These are phyloP conservation scores for Aureobasidium sp. DNA, from an alignment of 2,329 filamentous ascomycete species.

Conservation along the genomic window DNA sequence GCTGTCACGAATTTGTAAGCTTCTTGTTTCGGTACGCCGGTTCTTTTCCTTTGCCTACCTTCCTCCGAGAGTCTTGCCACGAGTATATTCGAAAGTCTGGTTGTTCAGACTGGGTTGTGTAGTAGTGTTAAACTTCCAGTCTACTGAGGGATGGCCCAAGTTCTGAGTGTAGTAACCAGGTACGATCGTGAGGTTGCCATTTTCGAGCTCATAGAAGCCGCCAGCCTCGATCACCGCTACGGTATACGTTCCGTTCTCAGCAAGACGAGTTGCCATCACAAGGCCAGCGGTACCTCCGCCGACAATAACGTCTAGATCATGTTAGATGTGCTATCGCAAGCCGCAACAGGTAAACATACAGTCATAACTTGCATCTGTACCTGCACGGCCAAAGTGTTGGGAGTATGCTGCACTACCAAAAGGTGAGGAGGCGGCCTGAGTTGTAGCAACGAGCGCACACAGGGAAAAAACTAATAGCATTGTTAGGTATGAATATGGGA, in stretches of 20 bases:
- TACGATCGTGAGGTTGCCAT: constrained; percentile 5
- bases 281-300: constrained; percentile 20
- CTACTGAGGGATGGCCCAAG: neutral
- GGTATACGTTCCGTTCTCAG: constrained; percentile 15
- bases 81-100: constrained; percentile 19
- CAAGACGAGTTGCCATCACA: constrained; percentile 17
- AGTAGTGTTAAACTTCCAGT: neutral
- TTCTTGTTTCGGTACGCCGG: neutral
- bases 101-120: constrained; percentile 12
- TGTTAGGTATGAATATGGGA: neutral
- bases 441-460: neutral
- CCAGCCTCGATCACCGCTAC: constrained; percentile 22
- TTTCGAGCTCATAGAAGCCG: constrained; percentile 18
- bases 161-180: neutral
- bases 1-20: neutral
- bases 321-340: neutral
- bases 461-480: neutral
- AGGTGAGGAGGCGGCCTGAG: neutral
- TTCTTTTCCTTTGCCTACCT: neutral
- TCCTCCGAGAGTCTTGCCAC: constrained; percentile 24
- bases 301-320: constrained; percentile 15
- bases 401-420: constrained; percentile 3
- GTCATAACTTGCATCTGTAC: neutral
- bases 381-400: neutral
- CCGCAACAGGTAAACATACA: neutral